A percentile compares a stretch with the other conserved stretches of the same genome.
These are phyloP conservation scores for Gossypium stocksii DNA, from an alignment of 345 rosid genomes.

Conservation along the genomic window DNA sequence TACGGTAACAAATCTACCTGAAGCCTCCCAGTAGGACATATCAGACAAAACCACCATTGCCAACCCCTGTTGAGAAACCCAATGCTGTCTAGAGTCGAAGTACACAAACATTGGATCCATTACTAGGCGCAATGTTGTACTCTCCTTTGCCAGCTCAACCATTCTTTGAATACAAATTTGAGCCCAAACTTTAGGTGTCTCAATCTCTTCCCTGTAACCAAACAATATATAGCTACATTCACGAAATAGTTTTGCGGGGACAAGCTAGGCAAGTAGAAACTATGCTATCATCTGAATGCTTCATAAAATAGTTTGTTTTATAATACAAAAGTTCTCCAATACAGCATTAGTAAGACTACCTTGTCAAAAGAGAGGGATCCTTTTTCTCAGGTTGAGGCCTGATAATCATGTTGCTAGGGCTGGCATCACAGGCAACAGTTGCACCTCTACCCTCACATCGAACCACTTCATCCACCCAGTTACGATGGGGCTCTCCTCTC, in stretches of 20 bases:
- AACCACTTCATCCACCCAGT: conserved; percentile 96
- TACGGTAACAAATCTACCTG: conserved; percentile 39
- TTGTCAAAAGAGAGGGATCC: conserved; percentile 74
- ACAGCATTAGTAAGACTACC: conserved; percentile 35
- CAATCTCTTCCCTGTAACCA: conserved; percentile 71
- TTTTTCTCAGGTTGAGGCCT: conserved; percentile 64
- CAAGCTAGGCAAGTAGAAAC: background rate
- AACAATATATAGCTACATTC: background rate
- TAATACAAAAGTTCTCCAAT: background rate
- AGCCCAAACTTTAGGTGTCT: conserved; percentile 87
- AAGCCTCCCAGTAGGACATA: conserved; percentile 61
- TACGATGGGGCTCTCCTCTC: conserved; percentile 62
- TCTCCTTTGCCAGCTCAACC: conserved; percentile 90
- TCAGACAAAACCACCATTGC: conserved; percentile 75
- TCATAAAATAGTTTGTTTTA: background rate
- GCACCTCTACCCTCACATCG: conserved; percentile 81
- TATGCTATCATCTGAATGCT: background rate
- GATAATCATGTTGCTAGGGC: conserved; percentile 48
- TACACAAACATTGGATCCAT: conserved; percentile 79
- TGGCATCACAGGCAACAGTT: conserved; percentile 32
- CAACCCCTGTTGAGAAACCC: conserved; percentile 75
- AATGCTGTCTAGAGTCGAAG: conserved; percentile 67
- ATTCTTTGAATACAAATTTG: conserved; percentile 86
- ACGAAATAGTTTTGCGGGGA: background rate
- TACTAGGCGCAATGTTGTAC: conserved; percentile 67